Percentiles rank a stretch among this genome's conserved stretches.
phyloP scores from a whole-genome alignment of 805 yeast genomes.

The Pichia phayaonensis region DNA sequence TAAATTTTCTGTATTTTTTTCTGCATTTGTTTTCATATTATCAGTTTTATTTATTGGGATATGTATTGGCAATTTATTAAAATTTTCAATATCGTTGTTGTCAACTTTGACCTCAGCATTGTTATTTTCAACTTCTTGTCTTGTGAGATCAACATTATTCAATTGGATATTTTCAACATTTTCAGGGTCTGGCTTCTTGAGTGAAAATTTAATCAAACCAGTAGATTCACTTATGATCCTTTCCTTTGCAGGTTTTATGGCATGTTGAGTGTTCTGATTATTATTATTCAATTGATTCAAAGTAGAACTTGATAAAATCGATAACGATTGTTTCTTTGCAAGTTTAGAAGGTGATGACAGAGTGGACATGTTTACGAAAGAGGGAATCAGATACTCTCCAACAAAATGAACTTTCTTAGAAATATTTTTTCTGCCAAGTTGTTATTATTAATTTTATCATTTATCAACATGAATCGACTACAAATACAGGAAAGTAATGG shows the following conservation, averaged over 20 bases:
- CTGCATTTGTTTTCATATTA: not conserved
- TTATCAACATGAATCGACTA: not conserved
- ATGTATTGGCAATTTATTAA: slow-evolving; percentile 29
- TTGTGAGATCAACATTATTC: not conserved
- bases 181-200: slow-evolving; percentile 14
- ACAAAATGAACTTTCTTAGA: too few species aligned
- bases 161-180: not conserved
- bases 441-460: too few species aligned
- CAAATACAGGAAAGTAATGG: not conserved
- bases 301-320: slow-evolving; percentile 25
- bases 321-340: slow-evolving; percentile 27
- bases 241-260: slow-evolving; percentile 26
- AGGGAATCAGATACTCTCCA: too few species aligned
- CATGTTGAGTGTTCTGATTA: slow-evolving; percentile 2
- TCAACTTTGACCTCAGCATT: not conserved
- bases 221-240: slow-evolving; percentile 43
- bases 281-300: slow-evolving; percentile 16
- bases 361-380: slow-evolving; percentile 5
- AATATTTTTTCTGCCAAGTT: too few species aligned
- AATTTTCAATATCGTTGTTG: not conserved
- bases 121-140: not conserved
- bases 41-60: slow-evolving; percentile 25
- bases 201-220: slow-evolving; percentile 40
- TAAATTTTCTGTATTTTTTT: slow-evolving; percentile 15
- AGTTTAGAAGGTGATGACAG: slow-evolving; percentile 5